Conservation (phyloP, 2,329 filamentous ascomycete species). For the Lachnellula arida region DNA sequence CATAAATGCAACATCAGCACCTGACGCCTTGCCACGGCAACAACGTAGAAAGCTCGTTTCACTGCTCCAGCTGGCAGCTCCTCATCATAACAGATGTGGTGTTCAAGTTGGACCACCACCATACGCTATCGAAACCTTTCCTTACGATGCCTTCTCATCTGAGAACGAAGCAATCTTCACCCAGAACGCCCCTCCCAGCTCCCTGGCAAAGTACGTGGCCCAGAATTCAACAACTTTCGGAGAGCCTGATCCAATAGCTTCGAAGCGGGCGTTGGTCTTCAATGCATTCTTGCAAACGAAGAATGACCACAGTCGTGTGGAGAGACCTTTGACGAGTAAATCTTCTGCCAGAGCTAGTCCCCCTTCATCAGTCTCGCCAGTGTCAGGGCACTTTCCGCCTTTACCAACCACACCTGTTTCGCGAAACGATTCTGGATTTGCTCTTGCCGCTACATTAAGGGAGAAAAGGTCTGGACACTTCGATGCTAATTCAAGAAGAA, state of each 20-base stretch:
- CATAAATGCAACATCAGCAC: constrained; percentile 77
- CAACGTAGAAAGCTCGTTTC: constrained; percentile 86
- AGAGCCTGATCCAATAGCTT: constrained; percentile 44
- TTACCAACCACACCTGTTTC: constrained; percentile 75
- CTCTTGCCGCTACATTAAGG: constrained; percentile 75
- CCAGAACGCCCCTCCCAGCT: constrained; percentile 62
- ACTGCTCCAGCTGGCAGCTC: constrained; percentile 82
- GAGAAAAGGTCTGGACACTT: constrained; percentile 96
- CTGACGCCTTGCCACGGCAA: constrained; percentile 77
- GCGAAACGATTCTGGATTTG: constrained; percentile 86
- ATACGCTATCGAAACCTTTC: constrained; percentile 90
- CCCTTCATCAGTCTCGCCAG: constrained; percentile 65
- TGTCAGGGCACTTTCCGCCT: constrained; percentile 72
- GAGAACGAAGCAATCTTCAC: constrained; percentile 81
- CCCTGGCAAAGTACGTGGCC: constrained; percentile 78
- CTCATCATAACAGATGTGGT: constrained; percentile 81
- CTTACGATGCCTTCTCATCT: constrained; percentile 82
- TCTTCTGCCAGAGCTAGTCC: constrained; percentile 55
- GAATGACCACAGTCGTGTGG: constrained; percentile 59
- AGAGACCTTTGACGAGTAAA: constrained; percentile 73
- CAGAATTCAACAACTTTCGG: constrained; percentile 88
- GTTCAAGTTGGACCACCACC: constrained; percentile 84
- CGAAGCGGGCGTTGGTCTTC: constrained; percentile 65
- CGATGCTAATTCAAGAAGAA: constrained; percentile 68
- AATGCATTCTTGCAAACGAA: constrained; percentile 84